Evolutionary conservation across 2,329 filamentous ascomycete genomes (phyloP).

Genomic region (Colletotrichum shisoi): DNA sequence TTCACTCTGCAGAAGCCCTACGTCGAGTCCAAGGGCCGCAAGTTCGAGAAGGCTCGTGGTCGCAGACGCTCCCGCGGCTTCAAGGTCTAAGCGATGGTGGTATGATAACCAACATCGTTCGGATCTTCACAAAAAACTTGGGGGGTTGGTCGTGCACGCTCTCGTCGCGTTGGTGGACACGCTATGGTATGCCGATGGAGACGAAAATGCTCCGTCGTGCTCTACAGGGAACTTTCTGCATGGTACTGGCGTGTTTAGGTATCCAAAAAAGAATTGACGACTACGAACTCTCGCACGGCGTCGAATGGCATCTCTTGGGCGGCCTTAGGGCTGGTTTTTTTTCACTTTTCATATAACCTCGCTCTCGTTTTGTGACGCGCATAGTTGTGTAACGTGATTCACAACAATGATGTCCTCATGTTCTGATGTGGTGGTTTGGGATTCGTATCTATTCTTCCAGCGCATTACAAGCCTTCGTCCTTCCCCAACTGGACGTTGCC

Average conservation of each 20-base stretch:
- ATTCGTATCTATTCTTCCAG: not conserved
- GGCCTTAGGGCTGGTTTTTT: slow-evolving; percentile 10
- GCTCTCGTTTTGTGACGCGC: not conserved
- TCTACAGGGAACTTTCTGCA: slow-evolving; percentile 51
- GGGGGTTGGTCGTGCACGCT: slow-evolving; percentile 28
- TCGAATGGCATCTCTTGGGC: slow-evolving; percentile 34
- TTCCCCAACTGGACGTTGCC: slow-evolving; percentile 44
- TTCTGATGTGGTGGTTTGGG: too few species aligned
- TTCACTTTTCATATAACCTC: slow-evolving; percentile 7
- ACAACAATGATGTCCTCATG: not conserved
- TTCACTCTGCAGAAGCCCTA: slow-evolving; percentile 79
- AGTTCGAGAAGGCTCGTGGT: slow-evolving; percentile 99
- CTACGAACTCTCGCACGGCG: slow-evolving; percentile 32
- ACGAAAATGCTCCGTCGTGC: slow-evolving; percentile 29
- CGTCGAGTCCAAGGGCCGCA: slow-evolving; percentile 97
- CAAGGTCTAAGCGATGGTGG: slow-evolving; percentile 83
- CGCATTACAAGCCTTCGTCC: not conserved
- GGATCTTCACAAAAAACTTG: slow-evolving; percentile 18
- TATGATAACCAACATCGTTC: slow-evolving; percentile 5
- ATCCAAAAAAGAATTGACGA: slow-evolving; percentile 44
- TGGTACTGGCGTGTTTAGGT: slow-evolving; percentile 59
- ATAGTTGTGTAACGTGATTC: too few species aligned
- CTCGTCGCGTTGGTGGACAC: slow-evolving; percentile 27
- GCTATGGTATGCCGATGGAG: slow-evolving; percentile 23
- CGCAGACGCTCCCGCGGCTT: slow-evolving; percentile 98